Evolutionary conservation across 306 rosid species (phyloP).

Genomic region (Ochetophila trinervis): DNA sequence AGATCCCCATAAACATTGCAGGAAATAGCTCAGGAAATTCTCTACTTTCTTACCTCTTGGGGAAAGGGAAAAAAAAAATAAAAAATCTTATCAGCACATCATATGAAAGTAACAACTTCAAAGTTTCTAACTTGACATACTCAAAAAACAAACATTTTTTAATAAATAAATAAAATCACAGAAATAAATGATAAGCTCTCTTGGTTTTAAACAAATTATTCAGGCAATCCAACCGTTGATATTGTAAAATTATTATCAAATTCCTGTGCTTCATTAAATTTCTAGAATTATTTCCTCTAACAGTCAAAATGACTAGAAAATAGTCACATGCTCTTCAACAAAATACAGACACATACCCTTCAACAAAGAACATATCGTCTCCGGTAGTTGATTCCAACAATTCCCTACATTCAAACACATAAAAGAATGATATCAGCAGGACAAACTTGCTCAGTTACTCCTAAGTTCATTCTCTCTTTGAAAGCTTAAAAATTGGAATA

Average conservation of each 20-base stretch:
- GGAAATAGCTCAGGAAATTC: too few species aligned
- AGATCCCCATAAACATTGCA: too few species aligned
- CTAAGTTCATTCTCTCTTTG: background rate
- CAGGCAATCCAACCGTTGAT: too few species aligned
- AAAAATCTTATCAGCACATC: background rate
- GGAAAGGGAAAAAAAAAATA: too few species aligned
- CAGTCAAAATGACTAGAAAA: slow-evolving; percentile 5
- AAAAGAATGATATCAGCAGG: background rate
- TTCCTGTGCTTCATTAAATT: too few species aligned
- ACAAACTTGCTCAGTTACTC: too few species aligned
- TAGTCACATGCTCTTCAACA: too few species aligned
- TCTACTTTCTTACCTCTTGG: too few species aligned
- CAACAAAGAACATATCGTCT: slow-evolving; percentile 42
- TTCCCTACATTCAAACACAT: slow-evolving; percentile 52
- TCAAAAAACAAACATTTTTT: background rate
- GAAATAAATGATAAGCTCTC: background rate
- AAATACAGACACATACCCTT: slow-evolving; percentile 45
- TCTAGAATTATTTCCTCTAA: background rate
- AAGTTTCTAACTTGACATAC: background rate
- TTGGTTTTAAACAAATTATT: too few species aligned
- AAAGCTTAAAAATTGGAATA: background rate
- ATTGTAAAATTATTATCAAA: too few species aligned
- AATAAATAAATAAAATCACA: background rate
- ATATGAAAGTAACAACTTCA: background rate
- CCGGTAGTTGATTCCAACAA: slow-evolving; percentile 19